phyloP scores from a whole-genome alignment of 2,329 filamentous ascomycete genomes.

The Rutstroemia sp. region DNA sequence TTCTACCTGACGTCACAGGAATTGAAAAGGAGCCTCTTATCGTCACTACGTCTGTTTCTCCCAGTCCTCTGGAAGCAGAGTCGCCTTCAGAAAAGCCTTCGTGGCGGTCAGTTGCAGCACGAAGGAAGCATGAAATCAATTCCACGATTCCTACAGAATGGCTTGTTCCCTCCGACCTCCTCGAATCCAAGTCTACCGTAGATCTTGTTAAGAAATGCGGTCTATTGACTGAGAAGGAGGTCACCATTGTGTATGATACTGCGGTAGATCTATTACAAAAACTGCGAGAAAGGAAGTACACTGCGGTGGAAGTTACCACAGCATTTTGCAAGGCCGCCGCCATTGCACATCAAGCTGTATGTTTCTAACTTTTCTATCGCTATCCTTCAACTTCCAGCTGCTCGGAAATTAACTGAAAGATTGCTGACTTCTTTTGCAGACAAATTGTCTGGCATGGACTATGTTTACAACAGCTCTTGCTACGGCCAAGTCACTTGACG shows the following conservation, averaged over 20 bases:
- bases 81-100: not conserved
- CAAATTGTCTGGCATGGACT: conserved; percentile 38
- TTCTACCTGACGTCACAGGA: no score
- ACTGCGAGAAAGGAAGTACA: conserved; percentile 36
- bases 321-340: conserved; percentile 48
- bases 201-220: not conserved
- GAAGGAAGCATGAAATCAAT: not conserved
- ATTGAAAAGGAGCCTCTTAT: no score
- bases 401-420: conserved; percentile 16
- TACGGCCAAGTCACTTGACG: conserved; percentile 39
- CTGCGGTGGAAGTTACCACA: conserved; percentile 35
- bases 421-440: conserved; percentile 11
- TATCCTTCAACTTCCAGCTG: no score
- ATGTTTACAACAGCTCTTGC: conserved; percentile 40
- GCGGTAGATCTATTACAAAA: conserved; percentile 25
- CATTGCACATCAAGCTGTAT: conserved; percentile 47
- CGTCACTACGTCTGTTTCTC: not conserved
- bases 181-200: not conserved
- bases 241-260: conserved; percentile 24
- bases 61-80: no score
- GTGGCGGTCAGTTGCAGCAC: not conserved
- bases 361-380: not conserved
- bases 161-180: not conserved
- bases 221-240: not conserved
- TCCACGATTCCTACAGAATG: not conserved